Evolutionary conservation across 768 basidiomycete genomes (phyloP).

Genomic region (Termitomyces sp.): DNA sequence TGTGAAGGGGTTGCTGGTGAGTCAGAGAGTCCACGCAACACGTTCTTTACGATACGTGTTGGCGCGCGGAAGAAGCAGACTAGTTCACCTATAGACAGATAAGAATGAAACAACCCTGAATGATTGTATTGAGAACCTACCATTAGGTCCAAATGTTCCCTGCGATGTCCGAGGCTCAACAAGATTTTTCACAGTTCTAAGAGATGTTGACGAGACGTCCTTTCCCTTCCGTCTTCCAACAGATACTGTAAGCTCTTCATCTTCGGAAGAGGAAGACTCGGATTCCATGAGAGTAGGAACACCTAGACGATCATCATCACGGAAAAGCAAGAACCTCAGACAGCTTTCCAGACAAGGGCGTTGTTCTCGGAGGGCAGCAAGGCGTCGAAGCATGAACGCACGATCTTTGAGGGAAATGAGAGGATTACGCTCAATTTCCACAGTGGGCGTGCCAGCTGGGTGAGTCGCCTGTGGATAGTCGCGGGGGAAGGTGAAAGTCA

Average conservation of each 20-base stretch:
- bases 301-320: constrained; percentile 54
- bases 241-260: constrained; percentile 37
- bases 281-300: constrained; percentile 41
- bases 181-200: constrained; percentile 71
- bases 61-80: constrained; percentile 84
- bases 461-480: constrained; percentile 66
- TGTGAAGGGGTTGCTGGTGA: constrained; percentile 36
- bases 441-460: constrained; percentile 64
- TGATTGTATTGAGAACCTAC: constrained; percentile 33
- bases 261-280: constrained; percentile 55
- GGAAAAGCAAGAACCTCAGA: constrained; percentile 75
- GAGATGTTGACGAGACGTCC: constrained; percentile 49
- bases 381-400: constrained; percentile 72
- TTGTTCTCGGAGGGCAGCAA: constrained; percentile 70
- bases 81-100: constrained; percentile 59
- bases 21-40: constrained; percentile 42
- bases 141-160: constrained; percentile 86
- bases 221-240: constrained; percentile 33
- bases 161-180: constrained; percentile 85
- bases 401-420: constrained; percentile 76
- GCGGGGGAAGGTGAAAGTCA: constrained; percentile 86
- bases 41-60: constrained; percentile 65
- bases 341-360: constrained; percentile 85
- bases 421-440: constrained; percentile 83
- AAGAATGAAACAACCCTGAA: neutral